Evolutionary conservation across 148 eudicot species (phyloP).

Genomic region (Chenopodium quinoa): DNA sequence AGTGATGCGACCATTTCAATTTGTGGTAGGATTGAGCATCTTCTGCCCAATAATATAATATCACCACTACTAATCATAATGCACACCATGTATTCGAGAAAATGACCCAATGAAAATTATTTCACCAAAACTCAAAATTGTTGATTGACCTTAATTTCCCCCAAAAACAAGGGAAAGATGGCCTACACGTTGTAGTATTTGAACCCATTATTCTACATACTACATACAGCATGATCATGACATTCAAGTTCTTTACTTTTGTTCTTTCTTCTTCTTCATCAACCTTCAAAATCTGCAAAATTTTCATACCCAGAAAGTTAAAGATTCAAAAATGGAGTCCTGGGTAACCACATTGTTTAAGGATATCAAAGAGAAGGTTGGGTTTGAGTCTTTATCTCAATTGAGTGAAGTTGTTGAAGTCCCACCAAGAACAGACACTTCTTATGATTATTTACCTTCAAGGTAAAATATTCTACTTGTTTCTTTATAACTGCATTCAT

Average conservation of each 20-base stretch:
- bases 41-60: background rate
- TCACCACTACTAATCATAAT: background rate
- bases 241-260: slow-evolving; percentile 2
- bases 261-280: background rate
- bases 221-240: slow-evolving; percentile 16
- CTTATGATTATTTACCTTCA: slow-evolving; percentile 31
- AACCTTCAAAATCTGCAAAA: slow-evolving; percentile 18
- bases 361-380: slow-evolving; percentile 29
- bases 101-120: slow-evolving; percentile 10
- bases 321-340: slow-evolving; percentile 27
- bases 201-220: slow-evolving; percentile 5
- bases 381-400: slow-evolving; percentile 15
- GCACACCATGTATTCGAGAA: slow-evolving; percentile 18
- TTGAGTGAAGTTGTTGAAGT: slow-evolving; percentile 13
- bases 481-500: background rate
- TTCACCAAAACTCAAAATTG: background rate
- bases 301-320: background rate
- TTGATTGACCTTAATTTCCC: background rate
- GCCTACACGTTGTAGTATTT: slow-evolving; percentile 20
- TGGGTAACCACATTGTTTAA: slow-evolving; percentile 31
- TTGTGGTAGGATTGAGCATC: background rate
- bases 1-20: background rate
- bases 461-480: slow-evolving; percentile 10
- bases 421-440: background rate
- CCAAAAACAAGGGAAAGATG: background rate